phyloP scores from a whole-genome alignment of 345 rosid genomes.

The Hibiscus trionum region DNA sequence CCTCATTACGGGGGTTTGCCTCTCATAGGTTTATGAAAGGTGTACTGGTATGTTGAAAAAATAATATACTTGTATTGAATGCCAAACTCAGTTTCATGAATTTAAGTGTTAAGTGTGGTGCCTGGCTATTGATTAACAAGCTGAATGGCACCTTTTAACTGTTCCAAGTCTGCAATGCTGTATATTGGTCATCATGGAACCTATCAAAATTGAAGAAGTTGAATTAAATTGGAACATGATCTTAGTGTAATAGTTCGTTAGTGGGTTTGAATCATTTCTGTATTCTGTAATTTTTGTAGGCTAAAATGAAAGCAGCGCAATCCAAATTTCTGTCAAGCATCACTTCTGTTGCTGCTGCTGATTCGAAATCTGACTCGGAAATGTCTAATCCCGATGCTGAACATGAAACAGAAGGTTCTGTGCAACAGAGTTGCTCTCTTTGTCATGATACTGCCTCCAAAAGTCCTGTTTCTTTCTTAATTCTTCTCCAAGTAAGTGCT shows the following conservation, averaged over 20 bases:
- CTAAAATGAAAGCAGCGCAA: constrained; percentile 94
- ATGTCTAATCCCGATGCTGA: constrained; percentile 32
- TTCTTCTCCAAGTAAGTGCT: constrained; percentile 77
- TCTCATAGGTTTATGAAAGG: not conserved
- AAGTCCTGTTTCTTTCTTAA: constrained; percentile 67
- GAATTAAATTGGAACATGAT: constrained; percentile 1
- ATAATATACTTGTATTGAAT: not conserved
- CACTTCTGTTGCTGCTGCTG: constrained; percentile 38
- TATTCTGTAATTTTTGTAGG: constrained; percentile 45
- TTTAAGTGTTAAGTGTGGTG: not conserved
- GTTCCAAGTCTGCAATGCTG: not conserved
- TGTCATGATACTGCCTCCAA: constrained; percentile 76
- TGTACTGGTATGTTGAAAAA: not conserved
- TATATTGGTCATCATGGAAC: not conserved
- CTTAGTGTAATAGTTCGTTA: not conserved
- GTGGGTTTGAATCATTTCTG: constrained; percentile 17
- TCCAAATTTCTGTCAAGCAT: constrained; percentile 73
- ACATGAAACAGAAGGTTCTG: constrained; percentile 31
- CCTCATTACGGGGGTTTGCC: not conserved
- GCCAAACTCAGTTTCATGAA: not conserved
- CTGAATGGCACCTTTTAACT: not conserved
- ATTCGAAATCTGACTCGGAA: constrained; percentile 37
- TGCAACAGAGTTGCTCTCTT: constrained; percentile 73
- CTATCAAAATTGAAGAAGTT: not conserved
- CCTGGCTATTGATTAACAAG: not conserved